Evolutionary conservation across 2,329 filamentous ascomycete species (phyloP).

Genomic region (Cercospora sojina): DNA sequence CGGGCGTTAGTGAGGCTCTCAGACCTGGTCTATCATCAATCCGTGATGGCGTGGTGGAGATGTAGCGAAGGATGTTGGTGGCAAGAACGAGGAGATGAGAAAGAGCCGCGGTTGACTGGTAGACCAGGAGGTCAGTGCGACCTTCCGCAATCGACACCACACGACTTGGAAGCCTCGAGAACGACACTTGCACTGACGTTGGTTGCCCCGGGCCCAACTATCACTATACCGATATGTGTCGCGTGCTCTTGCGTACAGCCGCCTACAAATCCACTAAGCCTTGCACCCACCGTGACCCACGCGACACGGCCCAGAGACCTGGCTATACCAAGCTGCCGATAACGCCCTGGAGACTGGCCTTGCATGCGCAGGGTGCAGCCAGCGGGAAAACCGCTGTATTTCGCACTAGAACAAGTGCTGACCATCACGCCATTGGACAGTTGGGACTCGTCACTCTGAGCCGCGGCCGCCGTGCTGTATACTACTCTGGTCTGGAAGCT

Average conservation of each 20-base stretch:
- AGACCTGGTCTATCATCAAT: not conserved
- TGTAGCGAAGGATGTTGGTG: not conserved
- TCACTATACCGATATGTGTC: no score
- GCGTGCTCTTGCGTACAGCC: not conserved
- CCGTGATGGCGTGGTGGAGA: not conserved
- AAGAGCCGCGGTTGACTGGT: not conserved
- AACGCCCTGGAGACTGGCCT: not conserved
- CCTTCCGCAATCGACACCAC: not conserved
- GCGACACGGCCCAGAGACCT: conserved; percentile 1
- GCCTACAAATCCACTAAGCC: not conserved
- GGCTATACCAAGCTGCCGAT: conserved; percentile 1
- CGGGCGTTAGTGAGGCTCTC: not conserved
- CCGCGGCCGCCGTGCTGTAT: not conserved
- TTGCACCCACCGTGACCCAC: not conserved
- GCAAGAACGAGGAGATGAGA: not conserved
- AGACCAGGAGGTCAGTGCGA: not conserved
- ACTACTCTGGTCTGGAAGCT: not conserved
- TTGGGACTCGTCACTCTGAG: not conserved
- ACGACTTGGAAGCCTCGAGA: not conserved
- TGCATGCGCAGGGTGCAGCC: not conserved
- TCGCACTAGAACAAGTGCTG: not conserved
- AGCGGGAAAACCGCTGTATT: not conserved
- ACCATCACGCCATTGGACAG: not conserved
- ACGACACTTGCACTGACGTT: not conserved
- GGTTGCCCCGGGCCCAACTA: no score